Base-by-base conservation (phyloP, 2,329 filamentous ascomycete species). In the Monosporascus sp. region DNA sequence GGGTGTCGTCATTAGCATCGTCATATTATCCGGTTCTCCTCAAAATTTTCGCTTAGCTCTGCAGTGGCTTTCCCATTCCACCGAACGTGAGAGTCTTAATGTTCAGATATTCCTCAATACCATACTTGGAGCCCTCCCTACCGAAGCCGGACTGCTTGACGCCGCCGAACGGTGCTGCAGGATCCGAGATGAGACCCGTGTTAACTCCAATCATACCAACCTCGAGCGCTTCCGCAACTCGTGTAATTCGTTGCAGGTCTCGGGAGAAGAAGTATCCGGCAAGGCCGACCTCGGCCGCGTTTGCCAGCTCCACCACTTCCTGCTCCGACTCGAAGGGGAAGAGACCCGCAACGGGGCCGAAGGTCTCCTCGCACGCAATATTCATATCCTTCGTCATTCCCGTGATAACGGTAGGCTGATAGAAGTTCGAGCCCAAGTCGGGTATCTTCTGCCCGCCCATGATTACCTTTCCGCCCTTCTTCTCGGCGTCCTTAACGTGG, bases 221-320 rank as follows among this genome's bases (percentile, higher is more conserved):
- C 67, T 95, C 88, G 39, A 95, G 73, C 17, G 79, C 78, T 71
- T 89, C 85, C 0, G 84, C 82, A 0, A 89, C 80, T 47, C 85
- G 76, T 61, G 76, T 73, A 27, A 83, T 77, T 6, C 85, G 72
- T 63, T 80, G 75, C 14, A 88, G 56, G 63, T 88, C 80, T 48
- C 74, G 72, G 6, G 82, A 91, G 77, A 90, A 97, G 76, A 99
- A 96, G 75, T 97, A 97, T 1, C 90, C 93, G 0, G 93, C 94
- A 37, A 99, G 79, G 1, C 94, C 94, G 38, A 97, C 92, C 50
- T 93, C 85, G 1, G 89, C 78, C 43, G 75, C 72, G 71, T 99
- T 99, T 4, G 94, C 93, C 59, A 93, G 73, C 57, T 81, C 77
- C 31, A 97, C 84, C 5, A 96, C 94, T 64, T 97, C 92, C 50